Conservation (phyloP, 83 land plant species). For the Larix sibirica region DNA sequence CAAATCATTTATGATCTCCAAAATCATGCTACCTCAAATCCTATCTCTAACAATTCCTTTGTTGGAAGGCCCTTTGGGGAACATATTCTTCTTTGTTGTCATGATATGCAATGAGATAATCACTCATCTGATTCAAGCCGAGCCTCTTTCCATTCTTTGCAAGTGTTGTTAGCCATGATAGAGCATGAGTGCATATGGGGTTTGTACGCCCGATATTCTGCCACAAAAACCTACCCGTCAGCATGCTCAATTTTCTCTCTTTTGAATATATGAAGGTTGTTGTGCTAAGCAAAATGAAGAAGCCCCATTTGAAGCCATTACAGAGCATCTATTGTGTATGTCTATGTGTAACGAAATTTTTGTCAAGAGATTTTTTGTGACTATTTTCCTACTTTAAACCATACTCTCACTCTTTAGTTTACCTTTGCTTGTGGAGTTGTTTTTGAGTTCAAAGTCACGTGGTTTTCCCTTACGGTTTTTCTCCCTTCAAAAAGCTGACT, state of each 20-base stretch:
- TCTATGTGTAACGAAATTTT: too few species aligned
- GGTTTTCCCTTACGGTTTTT: too few species aligned
- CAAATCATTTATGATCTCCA: constrained; percentile 5
- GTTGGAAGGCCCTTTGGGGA: constrained; percentile 81
- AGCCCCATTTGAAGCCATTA: constrained; percentile 54
- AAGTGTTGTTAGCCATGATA: constrained; percentile 49
- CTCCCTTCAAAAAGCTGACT: too few species aligned
- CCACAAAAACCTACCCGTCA: constrained; percentile 74
- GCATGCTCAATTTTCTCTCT: constrained; percentile 82
- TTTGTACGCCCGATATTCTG: constrained; percentile 66
- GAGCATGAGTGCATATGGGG: constrained; percentile 72
- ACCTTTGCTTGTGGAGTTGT: too few species aligned
- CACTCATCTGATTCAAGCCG: constrained; percentile 89
- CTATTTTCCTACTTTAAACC: too few species aligned
- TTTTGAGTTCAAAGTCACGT: too few species aligned
- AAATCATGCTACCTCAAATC: constrained; percentile 12
- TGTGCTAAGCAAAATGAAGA: constrained; percentile 39
- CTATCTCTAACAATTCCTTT: constrained; percentile 71
- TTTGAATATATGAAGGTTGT: constrained; percentile 86
- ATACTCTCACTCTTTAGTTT: too few species aligned
- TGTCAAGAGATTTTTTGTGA: too few species aligned
- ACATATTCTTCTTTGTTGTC: constrained; percentile 76
- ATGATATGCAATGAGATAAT: constrained; percentile 92
- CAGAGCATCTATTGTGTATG: constrained; percentile 77
- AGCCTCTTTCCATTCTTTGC: constrained; percentile 75